Base-by-base conservation (phyloP, 2,329 filamentous ascomycete species). In the Fusarium ramigenum region DNA sequence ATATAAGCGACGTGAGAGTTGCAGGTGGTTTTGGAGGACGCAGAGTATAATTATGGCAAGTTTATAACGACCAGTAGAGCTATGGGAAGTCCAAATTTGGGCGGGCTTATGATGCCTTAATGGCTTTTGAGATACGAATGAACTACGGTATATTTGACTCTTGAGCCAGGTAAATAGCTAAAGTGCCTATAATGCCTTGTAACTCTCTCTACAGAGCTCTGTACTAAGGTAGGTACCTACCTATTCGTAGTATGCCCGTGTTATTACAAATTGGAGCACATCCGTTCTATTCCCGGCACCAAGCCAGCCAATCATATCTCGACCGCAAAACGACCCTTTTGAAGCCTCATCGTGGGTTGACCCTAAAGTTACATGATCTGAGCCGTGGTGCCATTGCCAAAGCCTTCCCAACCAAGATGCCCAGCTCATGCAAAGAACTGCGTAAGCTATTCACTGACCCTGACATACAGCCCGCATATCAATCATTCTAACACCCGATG, bases 381-480 rank as follows among this genome's bases (percentile, higher is more conserved):
- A 78, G 76, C 63, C 67, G 54, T 61, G 44, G 53, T 66, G 70
- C 47, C 63, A 53, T 66, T 60, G 68, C 52, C 72, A 57, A 65
- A 66, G 30, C 30, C 66, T 63, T 30, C 66, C 69, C 69, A 64
- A 47, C 61, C 82, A 86, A 82, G 61, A 97, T 98, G 96, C 95
- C 96, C 66, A 95, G 93, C 83, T 98, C 96, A 72, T 99, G 96
- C 86, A 94, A 95, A 90, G 96, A 98, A 84, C 93, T 99, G 81
- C 91, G 96, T 98, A 89, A 77, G 93, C 85, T 58, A 63, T 54
- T 47, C 54, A 32, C 44, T 70, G 47, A 57, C 56, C 37, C 44
- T 44, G n/a, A 21, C 50, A 25, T 37, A 16, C n/a, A 21, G 62
- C 28, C 62, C 30, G 23, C 28, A 59, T 23, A 23, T 47, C 50